Evolutionary conservation across 768 basidiomycete genomes (phyloP), one percentile per base, ranked within the genome.

Genomic region (Ramaria rubella): DNA sequence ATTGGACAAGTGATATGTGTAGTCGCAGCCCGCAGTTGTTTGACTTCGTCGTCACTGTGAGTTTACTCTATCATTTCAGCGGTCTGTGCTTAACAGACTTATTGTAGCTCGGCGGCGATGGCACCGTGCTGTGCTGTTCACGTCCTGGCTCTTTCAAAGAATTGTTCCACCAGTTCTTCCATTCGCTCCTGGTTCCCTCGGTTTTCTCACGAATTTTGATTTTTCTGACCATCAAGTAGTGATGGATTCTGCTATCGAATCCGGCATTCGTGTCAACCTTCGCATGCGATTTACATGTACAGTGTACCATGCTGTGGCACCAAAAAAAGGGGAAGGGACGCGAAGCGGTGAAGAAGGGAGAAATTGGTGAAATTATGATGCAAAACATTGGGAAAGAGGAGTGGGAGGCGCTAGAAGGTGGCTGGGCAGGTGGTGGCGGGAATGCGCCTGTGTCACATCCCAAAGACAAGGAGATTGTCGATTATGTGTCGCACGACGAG

Each of bases 251-350:
- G 85, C 82, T 36, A 83, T 97, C 58, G 93, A 97, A 65, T 81
- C 85, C 11, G 96, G 96, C 30, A 95, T 99, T 60, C 87, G 94
- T 8, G 94, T 98, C 55, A 99, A 99, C 69, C 77, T 99, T 14
- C 87, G 96, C 49, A 99, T 99, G 96, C 85, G 96, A 27, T 99
- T 99, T 70, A 98, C 95, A 7, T 98, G 96, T 70, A 98, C 96
- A 5, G 91, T 99, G 12, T 99, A 95, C 69, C 89, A 96, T 38
- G 89, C 94, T 4, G 83, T 96, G 42, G 78, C 82, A 24, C 81
- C 82, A 14, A 88, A 87, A n/a, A 65, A 79, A 85, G 58, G 79
- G 81, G 21, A 82, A 76, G 63, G 73, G 77, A 46, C 78, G 83
- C 24, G 86, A 88, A 59, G 96, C 95, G 0, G 85, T 97, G 50